These are phyloP conservation scores for Lachancea sp. DNA, from an alignment of 805 yeast genomes.

Conservation along the genomic window DNA sequence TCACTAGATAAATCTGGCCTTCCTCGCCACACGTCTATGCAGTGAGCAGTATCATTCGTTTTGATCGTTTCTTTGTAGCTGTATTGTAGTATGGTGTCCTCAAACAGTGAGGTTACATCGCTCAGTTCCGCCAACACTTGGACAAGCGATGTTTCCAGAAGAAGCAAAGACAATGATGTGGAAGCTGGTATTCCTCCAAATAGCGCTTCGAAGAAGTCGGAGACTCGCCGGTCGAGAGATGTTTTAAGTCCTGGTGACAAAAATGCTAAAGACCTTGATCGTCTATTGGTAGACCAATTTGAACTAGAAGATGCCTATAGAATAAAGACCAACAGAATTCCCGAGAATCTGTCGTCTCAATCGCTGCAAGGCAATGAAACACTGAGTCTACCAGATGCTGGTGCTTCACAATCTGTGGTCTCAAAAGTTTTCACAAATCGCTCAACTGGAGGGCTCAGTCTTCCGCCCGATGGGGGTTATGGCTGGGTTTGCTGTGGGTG, in stretches of 20 bases:
- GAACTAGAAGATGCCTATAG: slow-evolving; percentile 30
- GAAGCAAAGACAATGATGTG: neutral
- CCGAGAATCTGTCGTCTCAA: neutral
- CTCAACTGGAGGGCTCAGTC: slow-evolving; percentile 31
- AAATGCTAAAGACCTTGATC: neutral
- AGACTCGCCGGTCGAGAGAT: neutral
- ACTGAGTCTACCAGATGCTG: neutral
- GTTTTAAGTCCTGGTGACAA: neutral
- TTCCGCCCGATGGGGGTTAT: slow-evolving; percentile 59
- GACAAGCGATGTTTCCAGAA: neutral
- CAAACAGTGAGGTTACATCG: neutral
- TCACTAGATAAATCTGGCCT: too few species aligned
- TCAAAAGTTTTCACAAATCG: slow-evolving; percentile 33
- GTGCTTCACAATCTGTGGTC: slow-evolving; percentile 9
- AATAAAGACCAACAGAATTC: slow-evolving; percentile 5
- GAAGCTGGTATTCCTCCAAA: neutral
- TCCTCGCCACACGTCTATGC: too few species aligned
- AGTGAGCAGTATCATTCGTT: too few species aligned
- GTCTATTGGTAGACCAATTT: slow-evolving; percentile 19
- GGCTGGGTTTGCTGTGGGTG: slow-evolving; percentile 60
- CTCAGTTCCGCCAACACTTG: neutral
- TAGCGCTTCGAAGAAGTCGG: neutral
- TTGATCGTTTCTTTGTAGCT: neutral
- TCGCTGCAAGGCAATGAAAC: neutral
- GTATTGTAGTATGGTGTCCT: neutral